Evolutionary conservation across 306 rosid genomes (phyloP).

Genomic region (Inga leiocalycina): DNA sequence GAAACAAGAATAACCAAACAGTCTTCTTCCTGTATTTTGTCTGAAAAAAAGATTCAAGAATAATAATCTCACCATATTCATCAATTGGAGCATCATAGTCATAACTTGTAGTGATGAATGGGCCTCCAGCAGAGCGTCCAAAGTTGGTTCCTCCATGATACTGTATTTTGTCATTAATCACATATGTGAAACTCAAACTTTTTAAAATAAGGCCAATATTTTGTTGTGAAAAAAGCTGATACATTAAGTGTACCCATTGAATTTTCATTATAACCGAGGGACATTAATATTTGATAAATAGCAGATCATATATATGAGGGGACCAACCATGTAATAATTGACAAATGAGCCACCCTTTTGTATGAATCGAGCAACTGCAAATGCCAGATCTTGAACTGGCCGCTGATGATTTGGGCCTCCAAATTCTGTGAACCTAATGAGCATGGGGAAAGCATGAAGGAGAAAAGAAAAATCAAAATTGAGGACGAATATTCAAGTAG

Average conservation of each 20-base stretch:
- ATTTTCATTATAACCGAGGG: neutral
- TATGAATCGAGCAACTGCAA: slow-evolving; percentile 90
- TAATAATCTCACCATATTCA: slow-evolving; percentile 76
- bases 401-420: slow-evolving; percentile 74
- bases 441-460: neutral
- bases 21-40: neutral
- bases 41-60: neutral
- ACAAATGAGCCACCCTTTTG: slow-evolving; percentile 82
- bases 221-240: neutral
- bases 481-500: slow-evolving; percentile 7
- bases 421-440: slow-evolving; percentile 82
- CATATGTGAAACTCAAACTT: slow-evolving; percentile 15
- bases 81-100: slow-evolving; percentile 98
- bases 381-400: slow-evolving; percentile 93
- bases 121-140: slow-evolving; percentile 98
- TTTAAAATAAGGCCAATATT: neutral
- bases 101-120: slow-evolving; percentile 89
- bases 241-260: neutral
- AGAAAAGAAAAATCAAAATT: slow-evolving; percentile 15
- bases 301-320: slow-evolving; percentile 2
- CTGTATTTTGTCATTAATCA: slow-evolving; percentile 50
- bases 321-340: slow-evolving; percentile 93
- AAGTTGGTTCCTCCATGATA: slow-evolving; percentile 99
- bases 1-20: neutral
- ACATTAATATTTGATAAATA: neutral